Evolutionary conservation across 345 rosid genomes (phyloP).

Genomic region (Euphorbia pulcherrima): DNA sequence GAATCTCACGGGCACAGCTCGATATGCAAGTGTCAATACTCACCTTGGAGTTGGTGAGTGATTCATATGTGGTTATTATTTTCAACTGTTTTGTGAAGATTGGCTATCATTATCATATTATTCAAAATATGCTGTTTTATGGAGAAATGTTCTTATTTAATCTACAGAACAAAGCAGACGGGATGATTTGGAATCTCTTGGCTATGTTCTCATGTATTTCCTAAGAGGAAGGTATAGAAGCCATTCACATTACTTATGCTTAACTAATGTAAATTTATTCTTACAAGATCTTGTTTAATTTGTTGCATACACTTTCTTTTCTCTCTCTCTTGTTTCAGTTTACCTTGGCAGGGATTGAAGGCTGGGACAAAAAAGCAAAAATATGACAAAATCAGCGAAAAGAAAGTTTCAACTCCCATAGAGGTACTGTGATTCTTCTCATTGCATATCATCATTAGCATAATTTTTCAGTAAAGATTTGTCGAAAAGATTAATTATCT

Average conservation of each 20-base stretch:
- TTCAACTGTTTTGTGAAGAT: too few relatives aligned
- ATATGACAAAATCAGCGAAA: constrained; percentile 94
- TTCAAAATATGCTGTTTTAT: too few relatives aligned
- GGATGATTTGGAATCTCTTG: constrained; percentile 99
- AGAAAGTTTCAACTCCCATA: constrained; percentile 78
- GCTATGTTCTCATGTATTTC: constrained; percentile 95
- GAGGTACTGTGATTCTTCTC: constrained; percentile 63
- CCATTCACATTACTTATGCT: too few relatives aligned
- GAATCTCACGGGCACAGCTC: constrained; percentile 97
- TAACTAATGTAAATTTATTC: too few relatives aligned
- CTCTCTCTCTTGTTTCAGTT: constrained; percentile 69
- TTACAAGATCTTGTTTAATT: too few relatives aligned
- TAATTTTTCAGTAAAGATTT: too few relatives aligned
- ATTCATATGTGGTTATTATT: too few relatives aligned
- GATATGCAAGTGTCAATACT: constrained; percentile 94
- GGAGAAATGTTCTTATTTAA: too few relatives aligned
- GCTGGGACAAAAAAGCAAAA: constrained; percentile 96
- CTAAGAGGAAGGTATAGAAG: constrained; percentile 99
- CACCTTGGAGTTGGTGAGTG: constrained; percentile 93
- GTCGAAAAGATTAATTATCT: too few relatives aligned
- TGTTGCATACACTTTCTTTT: too few relatives aligned
- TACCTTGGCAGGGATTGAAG: constrained; percentile 97
- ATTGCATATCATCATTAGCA: too few relatives aligned
- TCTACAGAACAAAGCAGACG: constrained; percentile 94
- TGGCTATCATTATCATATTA: too few relatives aligned